Base-by-base conservation (phyloP, 2,329 filamentous ascomycete species). In the Diplocarpon rosae region DNA sequence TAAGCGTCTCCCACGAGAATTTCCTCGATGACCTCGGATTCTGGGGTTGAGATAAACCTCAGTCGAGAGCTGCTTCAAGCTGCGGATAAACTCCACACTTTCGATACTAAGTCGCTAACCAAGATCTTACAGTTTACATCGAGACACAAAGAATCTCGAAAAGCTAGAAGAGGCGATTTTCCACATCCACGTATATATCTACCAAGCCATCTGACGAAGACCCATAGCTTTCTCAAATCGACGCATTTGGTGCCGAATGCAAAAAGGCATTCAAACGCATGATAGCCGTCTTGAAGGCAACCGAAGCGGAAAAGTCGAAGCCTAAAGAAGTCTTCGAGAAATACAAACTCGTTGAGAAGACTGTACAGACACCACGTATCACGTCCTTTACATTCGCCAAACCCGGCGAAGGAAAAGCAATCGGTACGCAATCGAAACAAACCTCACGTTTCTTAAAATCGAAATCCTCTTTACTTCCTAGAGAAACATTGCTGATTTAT, bases 331-430 rank as follows among this genome's bases (percentile, higher is more conserved):
- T 51, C 0, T 67, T 65, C 61, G 56, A 48, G 24, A 55, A 60
- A 20, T 68, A 62, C 34, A 45, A 41, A 20, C 45, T 81, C 16
- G 62, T 68, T 0, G 66, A 71, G 51, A 76, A 73, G 57, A 69
- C 59, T 15, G 56, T 43, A 35, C 66, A 80, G 58, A 80, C 76
- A 2, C 56, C 59, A 2, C 65, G 66, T 0, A 66, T 81, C 17
- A 58, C 66, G 2, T 71, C 72, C 0, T 68, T 82, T 39, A 60
- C 71, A 2, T 62, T 82, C 2, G 69, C 78, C 54, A 65, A 62
- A 0, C 55, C 66, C 1, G 47, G 56, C 0, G 63, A 65, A 2
- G 57, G 58, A 0, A 61, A 65, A 0, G 52, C 20, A 24, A 24
- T 24, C 20, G 20, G 20, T 24, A 24, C 20, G 20, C 7, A 24